phyloP scores from a whole-genome alignment of 2,329 filamentous ascomycete genomes.

The Sclerotinia spermophila region DNA sequence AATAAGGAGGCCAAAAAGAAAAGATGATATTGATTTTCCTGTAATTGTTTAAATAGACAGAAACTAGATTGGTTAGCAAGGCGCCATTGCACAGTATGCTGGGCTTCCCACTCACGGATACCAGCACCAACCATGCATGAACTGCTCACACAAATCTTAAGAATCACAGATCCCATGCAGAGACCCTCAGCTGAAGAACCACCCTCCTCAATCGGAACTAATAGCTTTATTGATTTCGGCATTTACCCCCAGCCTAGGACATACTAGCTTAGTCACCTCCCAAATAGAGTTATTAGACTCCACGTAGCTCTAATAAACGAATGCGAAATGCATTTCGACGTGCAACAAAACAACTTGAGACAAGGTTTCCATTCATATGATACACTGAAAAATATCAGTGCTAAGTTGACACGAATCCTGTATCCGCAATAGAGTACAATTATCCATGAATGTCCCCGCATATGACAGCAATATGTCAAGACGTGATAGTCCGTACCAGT shows the following conservation, averaged over 20 bases:
- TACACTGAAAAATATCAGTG: constrained; percentile 2
- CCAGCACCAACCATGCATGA: not conserved
- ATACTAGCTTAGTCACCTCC: not conserved
- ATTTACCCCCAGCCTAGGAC: not conserved
- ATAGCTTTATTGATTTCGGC: not conserved
- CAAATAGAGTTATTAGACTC: not conserved
- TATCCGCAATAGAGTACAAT: constrained; percentile 2
- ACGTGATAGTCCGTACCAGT: not conserved
- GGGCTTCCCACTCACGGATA: not conserved
- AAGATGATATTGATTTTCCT: not conserved
- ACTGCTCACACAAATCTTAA: not conserved
- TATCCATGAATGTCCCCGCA: constrained; percentile 3
- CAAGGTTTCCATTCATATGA: constrained; percentile 10
- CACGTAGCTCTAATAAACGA: constrained; percentile 11
- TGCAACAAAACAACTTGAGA: constrained; percentile 15
- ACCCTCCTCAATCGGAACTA: not conserved
- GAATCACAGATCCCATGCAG: not conserved
- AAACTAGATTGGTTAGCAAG: not conserved
- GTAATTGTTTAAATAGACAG: not conserved
- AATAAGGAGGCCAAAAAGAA: not conserved
- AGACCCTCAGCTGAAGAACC: not conserved
- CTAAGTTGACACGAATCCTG: constrained; percentile 4
- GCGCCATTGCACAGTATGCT: not conserved
- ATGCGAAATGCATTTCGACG: constrained; percentile 17
- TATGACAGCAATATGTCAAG: constrained; percentile 10